A percentile compares a stretch with the other conserved stretches of the same genome.
Conservation (phyloP, 2,329 filamentous ascomycete genomes). For the Penicillium palitans region DNA sequence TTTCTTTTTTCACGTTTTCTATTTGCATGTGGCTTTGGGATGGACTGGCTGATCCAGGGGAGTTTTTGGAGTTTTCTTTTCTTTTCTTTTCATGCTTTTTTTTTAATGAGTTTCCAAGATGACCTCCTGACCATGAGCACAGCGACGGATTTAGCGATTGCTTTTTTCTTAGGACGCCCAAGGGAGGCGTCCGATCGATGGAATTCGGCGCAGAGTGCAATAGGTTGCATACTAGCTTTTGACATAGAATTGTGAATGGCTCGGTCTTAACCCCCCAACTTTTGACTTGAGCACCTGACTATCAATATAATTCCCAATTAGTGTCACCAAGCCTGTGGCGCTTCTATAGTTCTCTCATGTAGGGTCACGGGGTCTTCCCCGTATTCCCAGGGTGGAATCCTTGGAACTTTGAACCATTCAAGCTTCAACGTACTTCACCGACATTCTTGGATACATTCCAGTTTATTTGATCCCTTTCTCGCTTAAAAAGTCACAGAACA, state of each 20-base stretch:
- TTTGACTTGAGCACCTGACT: constrained; percentile 5
- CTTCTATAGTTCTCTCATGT: neutral
- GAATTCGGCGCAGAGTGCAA: constrained; percentile 1
- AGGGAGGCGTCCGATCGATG: neutral
- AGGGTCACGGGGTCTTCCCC: constrained; percentile 1
- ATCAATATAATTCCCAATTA: neutral
- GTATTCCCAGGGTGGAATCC: neutral
- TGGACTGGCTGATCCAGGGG: constrained; percentile 5
- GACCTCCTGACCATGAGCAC: constrained; percentile 20
- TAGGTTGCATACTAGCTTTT: neutral
- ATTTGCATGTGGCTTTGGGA: constrained; percentile 14
- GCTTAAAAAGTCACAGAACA: neutral
- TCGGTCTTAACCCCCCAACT: neutral
- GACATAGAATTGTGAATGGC: constrained; percentile 4
- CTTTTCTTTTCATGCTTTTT: neutral
- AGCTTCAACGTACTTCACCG: neutral
- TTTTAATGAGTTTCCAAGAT: constrained; percentile 11
- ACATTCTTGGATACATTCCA: neutral
- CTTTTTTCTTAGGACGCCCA: constrained; percentile 2
- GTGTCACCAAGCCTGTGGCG: constrained; percentile 5
- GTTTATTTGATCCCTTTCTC: neutral
- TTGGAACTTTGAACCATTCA: neutral
- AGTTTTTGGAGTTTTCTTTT: constrained; percentile 5
- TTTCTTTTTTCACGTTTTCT: constrained; percentile 10
- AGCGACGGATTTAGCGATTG: constrained; percentile 22